phyloP scores from a whole-genome alignment of 2,329 filamentous ascomycete genomes.

The Alternaria consortialis region DNA sequence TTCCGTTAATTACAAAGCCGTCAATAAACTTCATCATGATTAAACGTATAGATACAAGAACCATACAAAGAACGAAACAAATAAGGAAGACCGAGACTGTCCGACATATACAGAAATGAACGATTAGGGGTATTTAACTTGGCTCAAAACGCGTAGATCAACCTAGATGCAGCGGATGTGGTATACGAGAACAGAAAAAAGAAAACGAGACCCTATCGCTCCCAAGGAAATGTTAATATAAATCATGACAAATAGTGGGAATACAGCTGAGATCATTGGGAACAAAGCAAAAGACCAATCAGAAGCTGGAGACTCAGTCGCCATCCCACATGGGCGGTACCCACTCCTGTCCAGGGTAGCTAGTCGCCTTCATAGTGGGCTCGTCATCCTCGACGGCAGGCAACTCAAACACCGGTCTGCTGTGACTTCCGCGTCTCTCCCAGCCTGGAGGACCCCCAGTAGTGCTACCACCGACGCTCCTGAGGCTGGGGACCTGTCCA shows the following conservation, averaged over 20 bases:
- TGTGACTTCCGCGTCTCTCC: slow-evolving; percentile 35
- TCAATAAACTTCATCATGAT: neutral
- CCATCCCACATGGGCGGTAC: slow-evolving; percentile 59
- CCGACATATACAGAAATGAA: slow-evolving; percentile 9
- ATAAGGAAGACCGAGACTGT: slow-evolving; percentile 1
- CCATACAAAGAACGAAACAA: slow-evolving; percentile 4
- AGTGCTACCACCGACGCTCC: slow-evolving; percentile 41
- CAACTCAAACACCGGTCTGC: slow-evolving; percentile 43
- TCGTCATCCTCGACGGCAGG: slow-evolving; percentile 56
- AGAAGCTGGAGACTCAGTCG: slow-evolving; percentile 26
- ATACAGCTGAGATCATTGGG: neutral
- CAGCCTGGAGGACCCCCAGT: slow-evolving; percentile 37
- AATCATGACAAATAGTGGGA: neutral
- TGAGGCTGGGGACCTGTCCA: slow-evolving; percentile 42
- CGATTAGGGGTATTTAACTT: slow-evolving; percentile 33
- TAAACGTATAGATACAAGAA: neutral
- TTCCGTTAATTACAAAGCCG: neutral
- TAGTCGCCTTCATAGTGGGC: slow-evolving; percentile 71
- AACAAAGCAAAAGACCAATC: neutral
- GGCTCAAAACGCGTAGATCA: slow-evolving; percentile 15
- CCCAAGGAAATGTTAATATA: neutral
- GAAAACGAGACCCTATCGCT: neutral
- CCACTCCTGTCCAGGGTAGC: slow-evolving; percentile 77
- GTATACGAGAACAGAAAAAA: neutral
- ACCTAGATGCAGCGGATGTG: slow-evolving; percentile 5